These are phyloP conservation scores for Trypanosoma scelopori DNA, from an alignment of 208 protist species.

Conservation along the genomic window DNA sequence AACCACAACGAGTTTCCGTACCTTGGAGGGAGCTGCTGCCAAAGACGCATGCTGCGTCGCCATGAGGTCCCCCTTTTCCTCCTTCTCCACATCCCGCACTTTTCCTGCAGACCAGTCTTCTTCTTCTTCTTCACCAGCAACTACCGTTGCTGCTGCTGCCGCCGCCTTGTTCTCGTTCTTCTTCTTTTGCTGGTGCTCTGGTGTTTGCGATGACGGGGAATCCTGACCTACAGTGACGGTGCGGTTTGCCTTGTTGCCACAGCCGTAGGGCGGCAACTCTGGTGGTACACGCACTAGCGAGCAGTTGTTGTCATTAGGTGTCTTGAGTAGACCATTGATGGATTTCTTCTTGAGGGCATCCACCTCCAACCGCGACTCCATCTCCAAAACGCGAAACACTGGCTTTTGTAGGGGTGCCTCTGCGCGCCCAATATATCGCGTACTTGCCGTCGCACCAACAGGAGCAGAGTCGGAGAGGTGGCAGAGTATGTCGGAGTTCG, in stretches of 20 bases:
- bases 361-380: too few relatives aligned
- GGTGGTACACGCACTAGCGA: neutral
- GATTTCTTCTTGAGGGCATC: neutral
- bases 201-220: too few relatives aligned
- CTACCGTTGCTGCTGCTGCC: neutral
- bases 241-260: neutral
- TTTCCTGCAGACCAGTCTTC: neutral
- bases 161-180: neutral
- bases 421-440: slow-evolving; percentile 9
- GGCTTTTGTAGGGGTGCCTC: slow-evolving; percentile 9
- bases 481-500: neutral
- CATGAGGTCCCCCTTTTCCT: neutral
- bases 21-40: slow-evolving; percentile 41
- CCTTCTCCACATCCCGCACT: neutral
- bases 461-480: slow-evolving; percentile 9
- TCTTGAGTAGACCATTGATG: neutral
- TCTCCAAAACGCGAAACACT: slow-evolving; percentile 10
- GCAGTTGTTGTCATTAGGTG: neutral
- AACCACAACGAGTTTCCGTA: slow-evolving; percentile 67
- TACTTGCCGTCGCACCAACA: slow-evolving; percentile 16
- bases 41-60: neutral
- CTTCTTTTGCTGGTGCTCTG: too few relatives aligned
- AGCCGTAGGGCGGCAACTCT: neutral
- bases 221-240: slow-evolving; percentile 23
- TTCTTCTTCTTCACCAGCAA: neutral